These are phyloP conservation scores for Tuber brumale DNA, from an alignment of 495 filamentous ascomycete genomes.

Conservation along the genomic window DNA sequence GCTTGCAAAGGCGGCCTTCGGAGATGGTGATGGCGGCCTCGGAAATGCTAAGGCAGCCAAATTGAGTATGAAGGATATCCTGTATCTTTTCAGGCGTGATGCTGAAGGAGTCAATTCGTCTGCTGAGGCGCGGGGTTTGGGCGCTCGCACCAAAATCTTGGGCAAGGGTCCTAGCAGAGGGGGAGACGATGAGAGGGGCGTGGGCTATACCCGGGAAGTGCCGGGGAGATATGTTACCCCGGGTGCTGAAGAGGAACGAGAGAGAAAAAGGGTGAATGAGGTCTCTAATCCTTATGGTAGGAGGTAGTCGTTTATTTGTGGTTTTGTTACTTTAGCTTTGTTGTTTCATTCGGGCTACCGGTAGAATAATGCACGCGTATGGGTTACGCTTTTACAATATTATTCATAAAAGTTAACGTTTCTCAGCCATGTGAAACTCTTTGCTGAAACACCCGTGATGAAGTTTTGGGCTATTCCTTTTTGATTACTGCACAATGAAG, in stretches of 20 bases:
- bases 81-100: conserved; percentile 79
- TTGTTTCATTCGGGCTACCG: not conserved
- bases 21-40: conserved; percentile 53
- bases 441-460: not conserved
- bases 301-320: conserved; percentile 15
- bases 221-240: conserved; percentile 26
- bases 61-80: conserved; percentile 85
- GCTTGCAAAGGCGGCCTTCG: conserved; percentile 76
- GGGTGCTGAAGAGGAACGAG: conserved; percentile 15
- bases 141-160: conserved; percentile 36
- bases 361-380: not conserved
- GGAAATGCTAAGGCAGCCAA: conserved; percentile 65
- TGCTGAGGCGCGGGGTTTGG: conserved; percentile 12
- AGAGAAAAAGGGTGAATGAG: conserved; percentile 25
- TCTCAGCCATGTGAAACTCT: not conserved
- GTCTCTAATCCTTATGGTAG: conserved; percentile 31
- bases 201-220: conserved; percentile 28
- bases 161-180: conserved; percentile 15
- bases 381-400: not conserved
- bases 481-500: not conserved
- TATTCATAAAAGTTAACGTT: not conserved
- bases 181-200: conserved; percentile 17
- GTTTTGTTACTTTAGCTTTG: not conserved
- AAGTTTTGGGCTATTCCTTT: not conserved
- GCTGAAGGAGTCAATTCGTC: conserved; percentile 46